phyloP scores from a whole-genome alignment of 768 basidiomycete genomes.

The Lactarius deliciosus region DNA sequence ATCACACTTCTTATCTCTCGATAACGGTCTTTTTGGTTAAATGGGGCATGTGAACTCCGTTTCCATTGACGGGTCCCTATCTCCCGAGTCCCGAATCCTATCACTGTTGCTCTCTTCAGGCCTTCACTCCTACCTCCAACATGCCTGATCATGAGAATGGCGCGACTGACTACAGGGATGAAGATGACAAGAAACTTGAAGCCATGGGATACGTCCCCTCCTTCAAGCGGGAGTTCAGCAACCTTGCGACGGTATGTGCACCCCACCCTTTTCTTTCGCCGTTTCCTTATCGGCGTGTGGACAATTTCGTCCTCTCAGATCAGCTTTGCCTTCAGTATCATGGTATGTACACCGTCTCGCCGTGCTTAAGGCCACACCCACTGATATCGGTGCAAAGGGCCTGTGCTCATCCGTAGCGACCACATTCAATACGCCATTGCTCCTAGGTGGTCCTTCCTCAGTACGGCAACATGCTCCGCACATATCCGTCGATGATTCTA shows the following conservation, averaged over 20 bases:
- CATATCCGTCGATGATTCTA: not conserved
- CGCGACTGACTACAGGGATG: slow-evolving; percentile 27
- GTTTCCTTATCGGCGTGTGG: not conserved
- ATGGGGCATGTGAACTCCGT: not conserved
- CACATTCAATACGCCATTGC: slow-evolving; percentile 73
- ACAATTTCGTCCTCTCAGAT: slow-evolving; percentile 41
- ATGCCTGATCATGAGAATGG: slow-evolving; percentile 17
- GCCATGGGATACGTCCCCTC: slow-evolving; percentile 73
- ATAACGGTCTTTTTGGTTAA: not conserved
- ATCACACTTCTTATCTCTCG: not conserved
- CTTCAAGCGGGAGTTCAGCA: slow-evolving; percentile 84
- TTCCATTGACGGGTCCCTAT: not conserved
- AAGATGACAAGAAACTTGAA: slow-evolving; percentile 64
- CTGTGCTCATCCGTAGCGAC: slow-evolving; percentile 76
- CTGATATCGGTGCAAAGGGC: slow-evolving; percentile 43
- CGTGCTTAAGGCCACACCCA: slow-evolving; percentile 1
- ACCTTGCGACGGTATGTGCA: slow-evolving; percentile 64
- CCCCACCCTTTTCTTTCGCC: not conserved
- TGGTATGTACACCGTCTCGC: slow-evolving; percentile 41
- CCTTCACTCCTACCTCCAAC: not conserved
- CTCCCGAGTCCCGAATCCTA: not conserved
- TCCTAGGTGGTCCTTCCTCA: slow-evolving; percentile 67
- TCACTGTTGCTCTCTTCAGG: not conserved
- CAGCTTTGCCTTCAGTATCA: slow-evolving; percentile 76
- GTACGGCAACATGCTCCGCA: slow-evolving; percentile 39